phyloP scores from a whole-genome alignment of 495 filamentous ascomycete genomes.

The Lineolata rhizophorae region DNA sequence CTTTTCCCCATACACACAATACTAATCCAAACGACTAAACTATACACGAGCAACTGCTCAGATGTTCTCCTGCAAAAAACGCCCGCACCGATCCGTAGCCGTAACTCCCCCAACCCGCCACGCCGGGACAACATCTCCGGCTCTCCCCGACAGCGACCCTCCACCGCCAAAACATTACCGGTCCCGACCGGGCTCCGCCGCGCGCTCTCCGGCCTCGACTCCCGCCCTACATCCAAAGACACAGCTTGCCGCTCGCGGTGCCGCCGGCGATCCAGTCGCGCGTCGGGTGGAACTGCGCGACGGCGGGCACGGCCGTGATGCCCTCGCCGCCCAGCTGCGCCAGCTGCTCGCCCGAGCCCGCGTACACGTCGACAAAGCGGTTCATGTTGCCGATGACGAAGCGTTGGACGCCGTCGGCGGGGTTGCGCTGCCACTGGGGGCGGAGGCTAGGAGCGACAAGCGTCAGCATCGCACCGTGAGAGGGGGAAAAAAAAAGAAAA shows the following conservation, averaged over 20 bases:
- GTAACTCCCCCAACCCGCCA: no score
- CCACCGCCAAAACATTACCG: no score
- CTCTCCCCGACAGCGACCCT: no score
- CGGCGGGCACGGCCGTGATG: slow-evolving; percentile 85
- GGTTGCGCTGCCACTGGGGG: slow-evolving; percentile 74
- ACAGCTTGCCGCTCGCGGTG: slow-evolving; percentile 80
- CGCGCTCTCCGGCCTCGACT: no score
- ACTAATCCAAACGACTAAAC: no score
- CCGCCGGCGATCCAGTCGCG: slow-evolving; percentile 85
- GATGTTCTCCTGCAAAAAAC: no score
- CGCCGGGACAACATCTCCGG: no score
- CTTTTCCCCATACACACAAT: no score
- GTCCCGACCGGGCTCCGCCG: no score
- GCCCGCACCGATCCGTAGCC: no score
- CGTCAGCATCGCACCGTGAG: slow-evolving; percentile 6
- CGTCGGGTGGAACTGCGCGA: slow-evolving; percentile 71
- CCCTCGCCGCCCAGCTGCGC: slow-evolving; percentile 66
- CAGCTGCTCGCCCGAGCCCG: slow-evolving; percentile 58
- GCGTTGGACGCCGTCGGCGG: slow-evolving; percentile 53
- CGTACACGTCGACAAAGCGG: slow-evolving; percentile 82
- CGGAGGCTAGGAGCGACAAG: slow-evolving; percentile 54
- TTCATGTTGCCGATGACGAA: slow-evolving; percentile 97
- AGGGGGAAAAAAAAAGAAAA: neutral
- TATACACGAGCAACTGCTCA: no score
- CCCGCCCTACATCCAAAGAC: slow-evolving; percentile 52